Evolutionary conservation across 2,329 filamentous ascomycete genomes (phyloP), one percentile per base, ranked within the genome.

Genomic region (Stagonosporopsis cucurbitacearum): DNA sequence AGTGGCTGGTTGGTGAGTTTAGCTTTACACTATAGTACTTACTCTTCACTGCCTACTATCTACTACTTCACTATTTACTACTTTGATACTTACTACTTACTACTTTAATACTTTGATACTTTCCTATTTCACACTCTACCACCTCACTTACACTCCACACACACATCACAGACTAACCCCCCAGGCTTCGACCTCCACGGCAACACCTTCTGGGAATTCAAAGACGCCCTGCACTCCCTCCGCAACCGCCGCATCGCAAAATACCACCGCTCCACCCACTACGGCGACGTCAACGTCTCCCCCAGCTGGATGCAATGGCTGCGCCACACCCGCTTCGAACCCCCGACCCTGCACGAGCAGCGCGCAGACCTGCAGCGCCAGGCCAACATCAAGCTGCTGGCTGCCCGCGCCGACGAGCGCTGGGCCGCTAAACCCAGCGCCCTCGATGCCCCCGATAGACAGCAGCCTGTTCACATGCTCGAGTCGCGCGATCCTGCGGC

Each of bases 301-400:
- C 85, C 86, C 48, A 83, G 86, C 81, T 88, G 86, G 86, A 84
- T 86, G 67, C 86, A 88, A 76, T 88, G 86, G 86, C 82, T 88
- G 23, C 84, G 86, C 65, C 80, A 87, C 63, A 84, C 85, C 9
- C 84, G 86, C 40, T 65, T 75, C 47, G 76, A 82, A 15, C 77
- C 86, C 2, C 86, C 86, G 0, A 79, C 80, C 1, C 69, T 88
- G 45, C 68, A 81, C 62, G 86, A 88, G 72, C 86, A 88, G 65
- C 79, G 81, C 58, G 75, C 80, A 42, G 86, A 88, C 55, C 60
- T 86, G 41, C 63, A 80, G 30, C 79, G 86, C 25, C 85, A 85
- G 68, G 74, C 77, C n/a, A 80, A 80, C 54, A 82, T 88, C 65
- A 87, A 86, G 68, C 67, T 83, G 46, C 80, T 88, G 20, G 86